A percentile compares a stretch with the other conserved stretches of the same genome.
Evolutionary conservation across 257 asterid genomes (phyloP).

Genomic region (Nicotiana tabacum): DNA sequence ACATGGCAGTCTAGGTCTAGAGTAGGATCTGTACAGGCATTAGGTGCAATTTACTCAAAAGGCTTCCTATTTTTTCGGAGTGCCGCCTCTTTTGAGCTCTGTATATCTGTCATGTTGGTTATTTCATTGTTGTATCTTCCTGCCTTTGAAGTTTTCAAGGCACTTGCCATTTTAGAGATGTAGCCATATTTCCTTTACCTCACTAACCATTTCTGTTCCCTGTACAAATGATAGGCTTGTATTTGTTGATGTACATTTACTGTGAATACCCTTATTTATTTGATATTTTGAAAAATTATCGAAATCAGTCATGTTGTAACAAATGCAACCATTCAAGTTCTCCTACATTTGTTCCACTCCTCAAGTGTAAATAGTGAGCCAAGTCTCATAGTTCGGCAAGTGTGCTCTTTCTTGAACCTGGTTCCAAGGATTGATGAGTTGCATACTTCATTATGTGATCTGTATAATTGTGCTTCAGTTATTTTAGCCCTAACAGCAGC

Average conservation of each 20-base stretch:
- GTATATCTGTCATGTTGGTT: slow-evolving; percentile 25
- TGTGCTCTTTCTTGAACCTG: not conserved
- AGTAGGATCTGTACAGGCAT: slow-evolving; percentile 27
- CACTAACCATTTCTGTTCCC: not conserved
- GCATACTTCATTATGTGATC: too few species aligned
- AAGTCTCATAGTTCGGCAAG: not conserved
- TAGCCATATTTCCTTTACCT: not conserved
- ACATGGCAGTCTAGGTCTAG: slow-evolving; percentile 32
- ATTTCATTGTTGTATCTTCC: not conserved
- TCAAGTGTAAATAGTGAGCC: not conserved
- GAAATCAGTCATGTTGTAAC: not conserved
- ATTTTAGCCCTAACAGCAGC: not conserved
- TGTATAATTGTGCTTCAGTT: not conserved
- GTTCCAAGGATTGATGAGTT: not conserved
- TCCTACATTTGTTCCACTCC: not conserved
- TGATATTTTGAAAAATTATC: not conserved
- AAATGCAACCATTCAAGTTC: not conserved
- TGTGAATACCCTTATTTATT: not conserved
- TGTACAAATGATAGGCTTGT: not conserved
- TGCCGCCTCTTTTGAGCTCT: slow-evolving; percentile 36
- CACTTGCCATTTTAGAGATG: not conserved
- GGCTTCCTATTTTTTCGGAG: slow-evolving; percentile 26
- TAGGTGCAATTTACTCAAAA: slow-evolving; percentile 22
- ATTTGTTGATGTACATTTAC: not conserved
- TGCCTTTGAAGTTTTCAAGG: not conserved